Evolutionary conservation across 257 asterid genomes (phyloP), one percentile per base, ranked within the genome.

Genomic region (Avicennia marina): DNA sequence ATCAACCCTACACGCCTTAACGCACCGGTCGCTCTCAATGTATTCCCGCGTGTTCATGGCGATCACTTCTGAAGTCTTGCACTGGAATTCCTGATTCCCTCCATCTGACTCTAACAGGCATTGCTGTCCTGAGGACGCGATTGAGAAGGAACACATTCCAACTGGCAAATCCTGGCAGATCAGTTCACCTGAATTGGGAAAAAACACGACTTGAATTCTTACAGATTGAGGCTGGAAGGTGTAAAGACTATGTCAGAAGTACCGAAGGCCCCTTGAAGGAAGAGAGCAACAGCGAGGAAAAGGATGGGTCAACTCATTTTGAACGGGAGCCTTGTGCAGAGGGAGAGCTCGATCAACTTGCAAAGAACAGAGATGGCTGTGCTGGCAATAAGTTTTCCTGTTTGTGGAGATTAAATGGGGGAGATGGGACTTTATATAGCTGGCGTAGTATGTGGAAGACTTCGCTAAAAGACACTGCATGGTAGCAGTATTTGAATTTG

Each of bases 101-200:
- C 24, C 52, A 9, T 9, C 40, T 1, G 53, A 46, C 47, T 74
- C 80, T 21, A 70, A 7, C 53, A 70, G 17, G 58, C 80, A 74
- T 21, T 73, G 70, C 13, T 60, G 69, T 12, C 76, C 80, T 12
- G 76, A 60, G 2, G 80, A 74, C 6, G 80, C 39, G 47, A 74
- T 18, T 1, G 80, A 52, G 68, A 69, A 63, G n/a, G 80, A 65
- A 70, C 80, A 74, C 58, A 74, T 45, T 31, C 53, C 65, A 16
- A 55, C 32, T 0, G 80, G 76, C 40, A 74, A 47, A 19, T 74
- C 65, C 62, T 74, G 76, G 11, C 80, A 74, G 54, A 69, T 54
- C 6, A 74, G 44, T 26, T 69, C 73, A 32, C 71, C 78, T 72
- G 11, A 40, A 42, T 11, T 8, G 29, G 20, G 25, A 55, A 12